Evolutionary conservation across 805 yeast species (phyloP).

Genomic region (Tetrapisispora taiwanensis): DNA sequence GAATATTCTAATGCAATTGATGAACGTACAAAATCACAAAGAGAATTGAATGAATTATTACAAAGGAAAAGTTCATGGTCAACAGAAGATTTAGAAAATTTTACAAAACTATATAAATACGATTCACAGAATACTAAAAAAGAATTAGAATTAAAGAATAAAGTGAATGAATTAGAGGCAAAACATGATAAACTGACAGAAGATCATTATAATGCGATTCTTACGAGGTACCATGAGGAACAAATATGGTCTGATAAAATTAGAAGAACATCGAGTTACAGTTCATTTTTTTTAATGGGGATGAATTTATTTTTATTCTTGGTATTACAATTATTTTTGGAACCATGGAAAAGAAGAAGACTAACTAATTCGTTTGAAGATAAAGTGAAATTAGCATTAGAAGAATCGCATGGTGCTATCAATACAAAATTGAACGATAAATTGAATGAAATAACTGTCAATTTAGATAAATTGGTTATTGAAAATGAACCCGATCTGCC

Average conservation of each 20-base stretch:
- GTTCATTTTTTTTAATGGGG: slow-evolving; percentile 84
- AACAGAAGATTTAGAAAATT: slow-evolving; percentile 66
- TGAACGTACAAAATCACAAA: slow-evolving; percentile 59
- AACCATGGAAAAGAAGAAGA: slow-evolving; percentile 86
- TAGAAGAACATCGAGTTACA: slow-evolving; percentile 91
- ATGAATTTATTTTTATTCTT: slow-evolving; percentile 69
- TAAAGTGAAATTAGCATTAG: slow-evolving; percentile 52
- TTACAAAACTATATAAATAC: slow-evolving; percentile 68
- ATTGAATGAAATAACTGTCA: neutral
- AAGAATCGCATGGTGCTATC: slow-evolving; percentile 13
- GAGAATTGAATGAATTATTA: slow-evolving; percentile 75
- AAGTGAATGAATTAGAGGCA: slow-evolving; percentile 45
- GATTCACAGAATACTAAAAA: slow-evolving; percentile 64
- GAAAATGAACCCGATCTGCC: neutral
- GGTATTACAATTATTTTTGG: slow-evolving; percentile 76
- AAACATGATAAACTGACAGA: slow-evolving; percentile 61
- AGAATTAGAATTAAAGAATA: slow-evolving; percentile 42
- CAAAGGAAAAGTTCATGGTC: slow-evolving; percentile 82
- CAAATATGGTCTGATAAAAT: slow-evolving; percentile 98
- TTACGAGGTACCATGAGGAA: slow-evolving; percentile 89
- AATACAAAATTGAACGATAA: neutral
- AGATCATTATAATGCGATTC: slow-evolving; percentile 61
- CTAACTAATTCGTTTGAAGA: slow-evolving; percentile 76
- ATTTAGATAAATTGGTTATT: neutral
- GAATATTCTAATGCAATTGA: slow-evolving; percentile 52